Percentiles rank a stretch among this genome's conserved stretches.
phyloP scores from a whole-genome alignment of 1,284 basidiomycete genomes.

The Heterobasidion parviporum region DNA sequence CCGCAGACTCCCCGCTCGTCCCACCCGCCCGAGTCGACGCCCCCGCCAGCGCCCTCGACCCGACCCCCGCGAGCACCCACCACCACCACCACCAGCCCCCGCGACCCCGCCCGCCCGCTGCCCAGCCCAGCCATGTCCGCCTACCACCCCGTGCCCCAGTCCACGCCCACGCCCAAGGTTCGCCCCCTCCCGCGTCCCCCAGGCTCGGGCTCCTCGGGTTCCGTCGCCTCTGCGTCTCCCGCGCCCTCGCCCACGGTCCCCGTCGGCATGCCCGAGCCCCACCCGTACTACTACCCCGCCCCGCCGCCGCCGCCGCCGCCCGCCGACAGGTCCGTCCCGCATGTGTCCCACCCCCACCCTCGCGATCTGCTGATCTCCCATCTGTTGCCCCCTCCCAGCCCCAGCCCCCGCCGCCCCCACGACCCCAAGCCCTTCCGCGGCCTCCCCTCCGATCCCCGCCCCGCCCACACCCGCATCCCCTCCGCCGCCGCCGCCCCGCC shows the following conservation, averaged over 20 bases:
- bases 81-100: slow-evolving; percentile 6
- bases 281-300: slow-evolving; percentile 7
- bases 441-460: slow-evolving; percentile 10
- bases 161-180: slow-evolving; percentile 5
- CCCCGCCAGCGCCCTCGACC: neutral
- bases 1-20: slow-evolving; percentile 4
- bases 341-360: neutral
- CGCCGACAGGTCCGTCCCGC: neutral
- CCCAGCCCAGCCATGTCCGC: slow-evolving; percentile 4
- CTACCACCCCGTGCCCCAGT: slow-evolving; percentile 8
- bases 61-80: neutral
- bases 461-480: neutral
- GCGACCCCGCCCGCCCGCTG: slow-evolving; percentile 7
- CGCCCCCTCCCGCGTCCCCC: slow-evolving; percentile 12
- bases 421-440: slow-evolving; percentile 5
- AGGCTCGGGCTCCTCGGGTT: slow-evolving; percentile 1
- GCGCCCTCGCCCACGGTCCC: slow-evolving; percentile 7
- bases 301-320: neutral
- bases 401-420: neutral
- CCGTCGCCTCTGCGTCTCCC: neutral
- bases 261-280: slow-evolving; percentile 15
- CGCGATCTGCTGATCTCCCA: neutral
- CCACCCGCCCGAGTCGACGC: neutral
- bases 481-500: slow-evolving; percentile 1
- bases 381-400: neutral